These are phyloP conservation scores for Neurospora sp. DNA, from an alignment of 495 filamentous ascomycete species.

Conservation along the genomic window DNA sequence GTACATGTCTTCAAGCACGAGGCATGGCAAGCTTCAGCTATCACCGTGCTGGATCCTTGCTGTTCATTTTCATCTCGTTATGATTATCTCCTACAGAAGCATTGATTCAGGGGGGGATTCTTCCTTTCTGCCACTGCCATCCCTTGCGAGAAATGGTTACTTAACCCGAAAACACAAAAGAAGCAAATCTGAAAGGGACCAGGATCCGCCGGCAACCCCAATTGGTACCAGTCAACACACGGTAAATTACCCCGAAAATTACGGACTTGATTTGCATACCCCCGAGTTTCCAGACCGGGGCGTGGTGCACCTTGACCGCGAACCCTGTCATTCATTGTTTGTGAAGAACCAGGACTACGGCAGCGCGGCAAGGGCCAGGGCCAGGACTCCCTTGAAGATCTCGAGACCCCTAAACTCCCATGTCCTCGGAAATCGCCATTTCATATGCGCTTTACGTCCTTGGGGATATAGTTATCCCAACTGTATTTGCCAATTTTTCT, in stretches of 20 bases:
- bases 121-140: neutral
- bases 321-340: neutral
- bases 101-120: neutral
- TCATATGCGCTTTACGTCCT: neutral
- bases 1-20: neutral
- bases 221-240: neutral
- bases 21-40: neutral
- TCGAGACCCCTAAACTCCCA: neutral
- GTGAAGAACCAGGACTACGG: neutral
- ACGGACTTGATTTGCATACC: neutral
- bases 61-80: neutral
- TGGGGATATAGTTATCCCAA: neutral
- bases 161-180: neutral
- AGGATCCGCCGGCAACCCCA: neutral
- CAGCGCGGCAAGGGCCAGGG: neutral
- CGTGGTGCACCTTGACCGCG: neutral
- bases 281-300: neutral
- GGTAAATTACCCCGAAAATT: neutral
- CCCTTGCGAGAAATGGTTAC: neutral
- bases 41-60: neutral
- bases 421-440: neutral
- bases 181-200: neutral
- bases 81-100: neutral
- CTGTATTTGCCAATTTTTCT: neutral
- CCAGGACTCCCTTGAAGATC: neutral